Evolutionary conservation across 1,139 yeast genomes (phyloP).

Genomic region (Wickerhamomyces sp.): DNA sequence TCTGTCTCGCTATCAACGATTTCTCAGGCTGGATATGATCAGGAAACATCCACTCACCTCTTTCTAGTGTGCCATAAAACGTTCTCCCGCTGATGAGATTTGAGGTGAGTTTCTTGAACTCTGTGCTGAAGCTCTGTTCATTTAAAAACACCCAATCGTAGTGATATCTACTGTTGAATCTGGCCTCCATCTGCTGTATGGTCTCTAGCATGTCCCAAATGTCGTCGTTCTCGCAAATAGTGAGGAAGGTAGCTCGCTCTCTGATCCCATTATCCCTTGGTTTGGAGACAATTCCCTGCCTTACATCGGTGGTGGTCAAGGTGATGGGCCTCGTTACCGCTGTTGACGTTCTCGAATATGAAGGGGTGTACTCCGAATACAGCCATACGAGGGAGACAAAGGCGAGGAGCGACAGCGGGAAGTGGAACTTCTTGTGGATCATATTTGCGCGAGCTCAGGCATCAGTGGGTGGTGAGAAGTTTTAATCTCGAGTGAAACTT

Average conservation of each 20-base stretch:
- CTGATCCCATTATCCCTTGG: slow-evolving; percentile 18
- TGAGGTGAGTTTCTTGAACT: slow-evolving; percentile 44
- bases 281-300: slow-evolving; percentile 7
- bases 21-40: slow-evolving; percentile 53
- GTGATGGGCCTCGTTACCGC: neutral
- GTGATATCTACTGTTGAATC: slow-evolving; percentile 58
- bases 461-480: too few species aligned
- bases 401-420: too few species aligned
- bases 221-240: slow-evolving; percentile 33
- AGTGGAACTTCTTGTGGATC: too few species aligned
- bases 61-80: slow-evolving; percentile 52
- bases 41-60: slow-evolving; percentile 70
- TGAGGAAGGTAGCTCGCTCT: slow-evolving; percentile 48
- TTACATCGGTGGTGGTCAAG: slow-evolving; percentile 1
- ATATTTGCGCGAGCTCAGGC: too few species aligned
- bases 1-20: slow-evolving; percentile 42
- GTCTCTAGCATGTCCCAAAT: slow-evolving; percentile 42
- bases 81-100: slow-evolving; percentile 57
- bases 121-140: slow-evolving; percentile 52
- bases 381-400: too few species aligned
- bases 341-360: neutral
- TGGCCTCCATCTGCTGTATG: slow-evolving; percentile 53
- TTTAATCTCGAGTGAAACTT: too few species aligned
- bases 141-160: slow-evolving; percentile 80
- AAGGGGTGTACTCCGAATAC: too few species aligned